phyloP scores from a whole-genome alignment of 2,329 filamentous ascomycete genomes.

The Leptodontidium sp. region DNA sequence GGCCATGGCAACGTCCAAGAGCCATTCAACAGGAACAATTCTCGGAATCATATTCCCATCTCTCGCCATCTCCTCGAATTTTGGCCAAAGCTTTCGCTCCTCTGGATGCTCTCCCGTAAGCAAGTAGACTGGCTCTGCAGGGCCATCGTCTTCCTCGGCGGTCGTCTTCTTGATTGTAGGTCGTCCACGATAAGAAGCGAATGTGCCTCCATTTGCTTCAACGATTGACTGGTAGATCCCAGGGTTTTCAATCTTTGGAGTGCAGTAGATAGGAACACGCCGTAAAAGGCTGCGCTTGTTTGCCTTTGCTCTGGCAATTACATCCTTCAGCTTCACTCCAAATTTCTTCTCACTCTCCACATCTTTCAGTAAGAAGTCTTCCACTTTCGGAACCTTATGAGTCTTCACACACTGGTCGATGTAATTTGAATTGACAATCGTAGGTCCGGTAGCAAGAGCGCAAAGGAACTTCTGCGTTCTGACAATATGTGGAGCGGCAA shows the following conservation, averaged over 20 bases:
- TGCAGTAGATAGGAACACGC: constrained; percentile 84
- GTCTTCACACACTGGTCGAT: constrained; percentile 79
- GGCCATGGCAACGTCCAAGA: constrained; percentile 87
- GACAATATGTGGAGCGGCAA: constrained; percentile 86
- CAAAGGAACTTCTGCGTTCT: constrained; percentile 94
- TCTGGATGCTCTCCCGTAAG: constrained; percentile 72
- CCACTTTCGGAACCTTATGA: constrained; percentile 68
- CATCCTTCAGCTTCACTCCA: constrained; percentile 72
- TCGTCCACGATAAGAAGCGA: constrained; percentile 77
- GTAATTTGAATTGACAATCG: constrained; percentile 79
- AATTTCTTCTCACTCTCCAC: constrained; percentile 75
- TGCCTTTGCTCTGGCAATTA: constrained; percentile 73
- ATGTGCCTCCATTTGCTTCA: constrained; percentile 86
- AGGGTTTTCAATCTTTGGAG: constrained; percentile 80
- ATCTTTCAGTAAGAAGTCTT: constrained; percentile 76
- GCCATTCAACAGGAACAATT: constrained; percentile 87
- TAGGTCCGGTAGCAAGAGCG: constrained; percentile 81
- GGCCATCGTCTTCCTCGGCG: constrained; percentile 64
- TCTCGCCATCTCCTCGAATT: constrained; percentile 80
- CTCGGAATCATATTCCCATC: constrained; percentile 81
- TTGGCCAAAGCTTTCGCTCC: constrained; percentile 79
- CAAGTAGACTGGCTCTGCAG: constrained; percentile 81
- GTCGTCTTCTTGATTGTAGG: constrained; percentile 71
- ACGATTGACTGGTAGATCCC: constrained; percentile 89
- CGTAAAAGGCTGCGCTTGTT: constrained; percentile 81